These are phyloP conservation scores for Axilococcus clingmanii DNA, from an alignment of 139 green algal genomes.

Conservation along the genomic window DNA sequence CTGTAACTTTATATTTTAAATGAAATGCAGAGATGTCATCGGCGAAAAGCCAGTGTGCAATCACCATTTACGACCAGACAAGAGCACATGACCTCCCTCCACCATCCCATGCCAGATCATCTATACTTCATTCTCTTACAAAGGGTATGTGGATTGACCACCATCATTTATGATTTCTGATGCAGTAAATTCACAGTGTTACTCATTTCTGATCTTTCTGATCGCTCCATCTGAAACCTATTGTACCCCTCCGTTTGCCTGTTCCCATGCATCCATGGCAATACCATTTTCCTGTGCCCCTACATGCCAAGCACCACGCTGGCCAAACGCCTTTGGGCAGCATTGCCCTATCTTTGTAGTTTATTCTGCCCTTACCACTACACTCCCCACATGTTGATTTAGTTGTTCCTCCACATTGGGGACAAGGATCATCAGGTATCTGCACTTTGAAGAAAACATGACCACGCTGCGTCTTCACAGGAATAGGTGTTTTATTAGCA, in stretches of 20 bases:
- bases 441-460: background rate
- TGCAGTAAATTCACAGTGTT: too few species aligned
- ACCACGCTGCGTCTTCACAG: slow-evolving; percentile 16
- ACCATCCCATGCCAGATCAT: too few species aligned
- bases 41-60: too few species aligned
- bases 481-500: slow-evolving; percentile 3
- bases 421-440: slow-evolving; percentile 10
- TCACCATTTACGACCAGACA: too few species aligned
- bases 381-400: slow-evolving; percentile 24
- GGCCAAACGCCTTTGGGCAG: slow-evolving; percentile 26
- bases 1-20: too few species aligned
- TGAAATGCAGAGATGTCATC: too few species aligned
- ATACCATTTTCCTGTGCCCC: slow-evolving; percentile 7
- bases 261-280: slow-evolving; percentile 29
- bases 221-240: slow-evolving; percentile 37
- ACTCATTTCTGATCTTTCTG: too few species aligned
- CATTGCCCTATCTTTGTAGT: slow-evolving; percentile 18
- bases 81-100: too few species aligned
- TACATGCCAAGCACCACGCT: slow-evolving; percentile 25
- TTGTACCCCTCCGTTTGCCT: slow-evolving; percentile 19
- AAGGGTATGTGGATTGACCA: too few species aligned
- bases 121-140: too few species aligned
- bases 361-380: slow-evolving; percentile 22
- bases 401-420: slow-evolving; percentile 15
- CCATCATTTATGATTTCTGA: too few species aligned